phyloP scores from a whole-genome alignment of 768 basidiomycete genomes.

The Bullera alba region DNA sequence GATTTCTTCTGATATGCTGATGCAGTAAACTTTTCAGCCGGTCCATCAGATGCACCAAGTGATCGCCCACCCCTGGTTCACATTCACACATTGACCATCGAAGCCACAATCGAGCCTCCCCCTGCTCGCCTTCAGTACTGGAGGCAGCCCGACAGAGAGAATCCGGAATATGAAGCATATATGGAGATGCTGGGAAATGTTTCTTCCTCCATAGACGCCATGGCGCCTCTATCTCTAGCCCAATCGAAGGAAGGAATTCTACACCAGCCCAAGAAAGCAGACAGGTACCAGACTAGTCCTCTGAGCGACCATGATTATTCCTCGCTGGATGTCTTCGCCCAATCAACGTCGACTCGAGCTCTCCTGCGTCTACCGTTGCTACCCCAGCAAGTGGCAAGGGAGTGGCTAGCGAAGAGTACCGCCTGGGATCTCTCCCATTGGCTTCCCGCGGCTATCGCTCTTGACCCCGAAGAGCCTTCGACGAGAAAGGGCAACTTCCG shows the following conservation, averaged over 20 bases:
- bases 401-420: constrained; percentile 17
- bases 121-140: not conserved
- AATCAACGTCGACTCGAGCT: not conserved
- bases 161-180: constrained; percentile 13
- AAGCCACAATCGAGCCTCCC: constrained; percentile 18
- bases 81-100: constrained; percentile 28
- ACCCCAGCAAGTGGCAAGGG: constrained; percentile 1
- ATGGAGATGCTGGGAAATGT: constrained; percentile 4
- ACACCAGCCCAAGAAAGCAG: not conserved
- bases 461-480: constrained; percentile 13
- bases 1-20: not conserved
- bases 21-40: too few species aligned
- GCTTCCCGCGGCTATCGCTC: constrained; percentile 22
- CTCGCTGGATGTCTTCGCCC: not conserved
- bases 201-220: constrained; percentile 1
- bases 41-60: not conserved
- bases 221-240: constrained; percentile 4
- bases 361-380: not conserved
- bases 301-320: not conserved
- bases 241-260: not conserved
- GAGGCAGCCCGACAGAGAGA: not conserved
- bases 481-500: constrained; percentile 11
- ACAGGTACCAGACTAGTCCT: not conserved
- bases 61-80: constrained; percentile 12
- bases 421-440: constrained; percentile 28